Evolutionary conservation across 176 grass and related monocot genomes (phyloP).

Genomic region (Coix lacrymajobi): DNA sequence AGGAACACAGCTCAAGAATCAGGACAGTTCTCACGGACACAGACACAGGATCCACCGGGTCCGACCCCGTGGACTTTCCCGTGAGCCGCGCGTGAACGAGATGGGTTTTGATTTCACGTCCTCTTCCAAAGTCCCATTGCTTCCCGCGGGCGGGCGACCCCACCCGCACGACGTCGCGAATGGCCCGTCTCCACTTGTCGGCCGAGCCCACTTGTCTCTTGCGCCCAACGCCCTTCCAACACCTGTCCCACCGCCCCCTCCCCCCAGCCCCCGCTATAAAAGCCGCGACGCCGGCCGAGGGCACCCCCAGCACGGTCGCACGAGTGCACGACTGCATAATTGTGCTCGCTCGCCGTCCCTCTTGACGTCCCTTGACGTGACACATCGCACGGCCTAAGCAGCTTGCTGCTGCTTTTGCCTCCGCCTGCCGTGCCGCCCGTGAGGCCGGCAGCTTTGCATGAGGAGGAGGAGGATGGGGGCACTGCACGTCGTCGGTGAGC

Average conservation of each 20-base stretch:
- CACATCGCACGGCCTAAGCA: constrained; percentile 14
- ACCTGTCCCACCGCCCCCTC: constrained; percentile 4
- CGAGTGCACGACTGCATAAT: constrained; percentile 19
- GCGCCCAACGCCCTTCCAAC: constrained; percentile 1
- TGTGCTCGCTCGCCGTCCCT: constrained; percentile 28
- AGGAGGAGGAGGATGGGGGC: constrained; percentile 56
- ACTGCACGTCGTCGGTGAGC: constrained; percentile 57
- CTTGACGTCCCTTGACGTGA: constrained; percentile 23
- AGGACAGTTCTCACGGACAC: too few species aligned
- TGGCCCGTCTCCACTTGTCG: constrained; percentile 28
- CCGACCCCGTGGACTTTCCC: constrained; percentile 6
- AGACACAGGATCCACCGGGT: constrained; percentile 7
- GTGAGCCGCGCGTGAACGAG: neutral
- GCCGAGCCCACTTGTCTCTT: neutral
- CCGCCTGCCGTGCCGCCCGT: constrained; percentile 8
- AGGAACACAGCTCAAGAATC: too few species aligned
- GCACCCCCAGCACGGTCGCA: neutral
- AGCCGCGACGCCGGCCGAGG: constrained; percentile 1
- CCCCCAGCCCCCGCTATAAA: constrained; percentile 27
- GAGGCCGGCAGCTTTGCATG: constrained; percentile 27
- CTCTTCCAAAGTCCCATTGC: neutral
- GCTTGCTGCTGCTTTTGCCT: neutral
- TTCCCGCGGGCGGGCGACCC: neutral
- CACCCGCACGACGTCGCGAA: constrained; percentile 27
- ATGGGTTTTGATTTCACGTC: neutral